Percentiles rank a stretch among this genome's conserved stretches.
These are phyloP conservation scores for Salix koriyanagi DNA, from an alignment of 345 rosid genomes.

Conservation along the genomic window DNA sequence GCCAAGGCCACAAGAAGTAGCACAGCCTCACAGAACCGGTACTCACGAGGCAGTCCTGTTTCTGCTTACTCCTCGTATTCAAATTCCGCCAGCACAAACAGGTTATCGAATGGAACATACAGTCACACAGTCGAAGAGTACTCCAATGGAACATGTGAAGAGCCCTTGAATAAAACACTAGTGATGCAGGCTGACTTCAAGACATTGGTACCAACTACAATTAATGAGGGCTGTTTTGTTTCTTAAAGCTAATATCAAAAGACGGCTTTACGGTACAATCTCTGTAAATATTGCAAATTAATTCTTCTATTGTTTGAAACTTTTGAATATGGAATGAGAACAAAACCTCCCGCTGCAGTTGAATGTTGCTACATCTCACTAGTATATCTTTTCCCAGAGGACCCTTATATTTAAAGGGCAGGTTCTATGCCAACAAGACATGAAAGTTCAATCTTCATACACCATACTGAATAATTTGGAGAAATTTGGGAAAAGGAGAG, in stretches of 20 bases:
- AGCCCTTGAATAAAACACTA: constrained; percentile 35
- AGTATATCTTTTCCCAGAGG: background rate
- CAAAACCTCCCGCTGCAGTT: background rate
- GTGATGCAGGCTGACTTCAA: background rate
- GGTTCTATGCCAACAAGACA: background rate
- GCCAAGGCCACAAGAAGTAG: constrained; percentile 67
- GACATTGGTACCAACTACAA: background rate
- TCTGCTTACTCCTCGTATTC: constrained; percentile 48
- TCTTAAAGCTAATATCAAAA: background rate
- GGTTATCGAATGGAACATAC: constrained; percentile 53
- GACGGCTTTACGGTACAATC: background rate
- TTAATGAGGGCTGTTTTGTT: background rate
- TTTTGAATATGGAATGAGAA: background rate
- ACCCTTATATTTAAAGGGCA: background rate
- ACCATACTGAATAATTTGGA: background rate
- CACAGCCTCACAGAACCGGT: constrained; percentile 69
- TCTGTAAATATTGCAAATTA: background rate
- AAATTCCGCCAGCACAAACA: constrained; percentile 45
- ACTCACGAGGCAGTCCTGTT: constrained; percentile 56
- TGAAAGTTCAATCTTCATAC: background rate
- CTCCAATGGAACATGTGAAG: constrained; percentile 48
- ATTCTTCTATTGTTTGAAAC: background rate
- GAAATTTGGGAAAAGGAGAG: background rate
- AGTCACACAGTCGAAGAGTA: constrained; percentile 54
- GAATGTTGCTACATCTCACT: background rate